phyloP scores from a whole-genome alignment of 352 stramenopile genomes.

The Pythium guiyangense region DNA sequence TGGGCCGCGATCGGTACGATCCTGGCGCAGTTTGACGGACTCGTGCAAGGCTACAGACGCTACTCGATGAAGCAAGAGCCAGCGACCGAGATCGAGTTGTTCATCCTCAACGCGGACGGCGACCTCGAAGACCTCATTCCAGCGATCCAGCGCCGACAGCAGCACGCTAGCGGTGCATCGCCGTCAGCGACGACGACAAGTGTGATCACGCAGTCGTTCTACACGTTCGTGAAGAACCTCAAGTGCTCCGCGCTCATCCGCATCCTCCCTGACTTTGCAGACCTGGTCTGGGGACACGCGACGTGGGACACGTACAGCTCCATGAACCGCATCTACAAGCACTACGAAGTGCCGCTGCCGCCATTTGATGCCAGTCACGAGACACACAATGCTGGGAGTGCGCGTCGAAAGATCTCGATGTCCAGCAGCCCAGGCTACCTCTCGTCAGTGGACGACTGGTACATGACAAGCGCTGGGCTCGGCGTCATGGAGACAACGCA shows the following conservation, averaged over 20 bases:
- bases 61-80: slow-evolving; percentile 15
- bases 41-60: slow-evolving; percentile 37
- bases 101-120: slow-evolving; percentile 52
- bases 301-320: slow-evolving; percentile 69
- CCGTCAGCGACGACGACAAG: not conserved
- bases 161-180: not conserved
- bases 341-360: slow-evolving; percentile 62
- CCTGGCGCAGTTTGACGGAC: slow-evolving; percentile 47
- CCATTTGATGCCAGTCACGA: not conserved
- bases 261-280: slow-evolving; percentile 43
- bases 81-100: slow-evolving; percentile 31
- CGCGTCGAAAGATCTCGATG: slow-evolving; percentile 55
- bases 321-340: slow-evolving; percentile 81
- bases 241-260: slow-evolving; percentile 77
- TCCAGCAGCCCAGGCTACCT: slow-evolving; percentile 73
- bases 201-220: slow-evolving; percentile 24
- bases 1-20: slow-evolving; percentile 31
- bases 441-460: slow-evolving; percentile 79
- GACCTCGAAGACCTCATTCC: slow-evolving; percentile 51
- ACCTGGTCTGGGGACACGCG: slow-evolving; percentile 64
- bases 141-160: slow-evolving; percentile 17
- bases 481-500: slow-evolving; percentile 73
- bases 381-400: not conserved
- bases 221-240: slow-evolving; percentile 46
- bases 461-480: slow-evolving; percentile 48